Percentiles rank a stretch among this genome's conserved stretches.
phyloP scores from a whole-genome alignment of 257 asterid genomes.

The Verbascum thapsus region DNA sequence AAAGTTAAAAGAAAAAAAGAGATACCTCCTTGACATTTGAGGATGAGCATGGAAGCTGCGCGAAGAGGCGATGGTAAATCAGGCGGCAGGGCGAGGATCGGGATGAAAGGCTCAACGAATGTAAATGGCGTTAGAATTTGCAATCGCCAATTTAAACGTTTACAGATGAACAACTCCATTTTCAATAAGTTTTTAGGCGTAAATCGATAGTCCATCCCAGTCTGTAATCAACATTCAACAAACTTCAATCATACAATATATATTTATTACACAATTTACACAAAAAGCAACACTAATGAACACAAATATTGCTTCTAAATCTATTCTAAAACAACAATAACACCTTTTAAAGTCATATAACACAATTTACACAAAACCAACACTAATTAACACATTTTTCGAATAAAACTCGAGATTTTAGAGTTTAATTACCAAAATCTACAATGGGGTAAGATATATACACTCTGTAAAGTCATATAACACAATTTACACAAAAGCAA shows the following conservation, averaged over 20 bases:
- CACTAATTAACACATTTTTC: too few species aligned
- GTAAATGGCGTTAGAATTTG: background rate
- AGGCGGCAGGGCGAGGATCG: background rate
- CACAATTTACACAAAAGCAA: background rate
- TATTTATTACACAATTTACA: background rate
- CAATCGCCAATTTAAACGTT: constrained; percentile 5
- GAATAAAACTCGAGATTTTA: too few species aligned
- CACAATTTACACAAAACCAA: too few species aligned
- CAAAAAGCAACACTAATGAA: background rate
- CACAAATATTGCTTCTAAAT: background rate
- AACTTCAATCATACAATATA: background rate
- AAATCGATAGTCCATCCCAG: too few species aligned
- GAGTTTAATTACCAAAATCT: too few species aligned
- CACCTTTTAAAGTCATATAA: too few species aligned
- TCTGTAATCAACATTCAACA: background rate
- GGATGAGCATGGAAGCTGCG: background rate
- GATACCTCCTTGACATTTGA: constrained; percentile 12
- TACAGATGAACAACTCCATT: constrained; percentile 21
- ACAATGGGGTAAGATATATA: too few species aligned
- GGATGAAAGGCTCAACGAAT: constrained; percentile 2
- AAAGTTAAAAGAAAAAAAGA: too few species aligned
- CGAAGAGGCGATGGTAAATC: background rate
- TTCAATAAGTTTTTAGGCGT: background rate
- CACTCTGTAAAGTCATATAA: background rate
- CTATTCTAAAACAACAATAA: too few species aligned